These are phyloP conservation scores for Pseudocercospora macadamiae DNA, from an alignment of 2,329 filamentous ascomycete genomes.

Conservation along the genomic window DNA sequence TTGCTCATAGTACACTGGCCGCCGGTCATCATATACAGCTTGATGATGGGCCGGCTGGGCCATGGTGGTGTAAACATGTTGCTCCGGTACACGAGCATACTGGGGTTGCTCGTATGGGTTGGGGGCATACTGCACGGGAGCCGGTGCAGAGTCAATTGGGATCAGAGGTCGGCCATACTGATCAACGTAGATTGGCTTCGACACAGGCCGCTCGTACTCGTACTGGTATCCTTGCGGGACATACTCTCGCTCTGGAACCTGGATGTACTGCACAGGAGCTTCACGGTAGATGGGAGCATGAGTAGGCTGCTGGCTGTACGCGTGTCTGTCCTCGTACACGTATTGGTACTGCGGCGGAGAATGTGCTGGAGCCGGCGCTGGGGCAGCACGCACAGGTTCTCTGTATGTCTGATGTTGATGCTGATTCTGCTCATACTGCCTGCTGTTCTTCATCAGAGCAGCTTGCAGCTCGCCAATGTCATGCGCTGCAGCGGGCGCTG, in stretches of 20 bases:
- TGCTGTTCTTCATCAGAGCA: conserved; percentile 23
- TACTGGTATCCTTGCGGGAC: conserved; percentile 25
- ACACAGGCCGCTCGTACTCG: conserved; percentile 28
- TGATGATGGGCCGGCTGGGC: conserved; percentile 18
- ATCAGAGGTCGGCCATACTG: conserved; percentile 36
- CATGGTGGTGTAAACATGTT: conserved; percentile 21
- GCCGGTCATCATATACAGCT: conserved; percentile 21
- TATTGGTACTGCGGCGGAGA: conserved; percentile 30
- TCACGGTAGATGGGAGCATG: conserved; percentile 20
- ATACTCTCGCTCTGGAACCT: conserved; percentile 24
- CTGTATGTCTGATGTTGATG: conserved; percentile 27
- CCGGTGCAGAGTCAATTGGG: conserved; percentile 33
- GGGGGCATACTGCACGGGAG: conserved; percentile 32
- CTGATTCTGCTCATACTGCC: conserved; percentile 30
- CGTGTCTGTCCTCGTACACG: conserved; percentile 30
- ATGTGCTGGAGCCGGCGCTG: conserved; percentile 15
- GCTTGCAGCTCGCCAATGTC: conserved; percentile 21
- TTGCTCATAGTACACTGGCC: conserved; percentile 20
- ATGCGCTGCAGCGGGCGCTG: conserved; percentile 4
- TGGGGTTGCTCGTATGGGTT: conserved; percentile 33
- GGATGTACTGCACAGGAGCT: conserved; percentile 30
- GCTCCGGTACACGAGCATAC: conserved; percentile 20
- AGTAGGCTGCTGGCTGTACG: conserved; percentile 20
- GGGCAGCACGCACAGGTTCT: conserved; percentile 12
- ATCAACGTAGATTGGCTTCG: conserved; percentile 38